Conservation (phyloP, 2,329 filamentous ascomycete genomes). For the Fusarium pseudonygamai region DNA sequence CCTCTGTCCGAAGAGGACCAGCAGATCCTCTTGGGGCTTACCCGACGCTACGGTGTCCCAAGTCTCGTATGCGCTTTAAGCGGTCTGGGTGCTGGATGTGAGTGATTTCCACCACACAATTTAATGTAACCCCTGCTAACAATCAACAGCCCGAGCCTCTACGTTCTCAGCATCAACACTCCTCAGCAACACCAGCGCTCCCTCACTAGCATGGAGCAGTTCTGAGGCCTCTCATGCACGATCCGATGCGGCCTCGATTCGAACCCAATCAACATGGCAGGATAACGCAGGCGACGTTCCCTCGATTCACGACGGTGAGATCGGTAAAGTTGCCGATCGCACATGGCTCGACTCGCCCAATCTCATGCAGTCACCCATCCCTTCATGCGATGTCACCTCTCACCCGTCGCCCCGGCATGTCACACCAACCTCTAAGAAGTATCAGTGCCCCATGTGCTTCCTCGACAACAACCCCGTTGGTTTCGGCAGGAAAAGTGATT, state of each 20-base stretch:
- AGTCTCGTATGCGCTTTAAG: conserved; percentile 51
- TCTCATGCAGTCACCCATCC: conserved; percentile 49
- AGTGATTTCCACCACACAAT: conserved; percentile 31
- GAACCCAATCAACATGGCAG: conserved; percentile 52
- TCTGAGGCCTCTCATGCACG: conserved; percentile 53
- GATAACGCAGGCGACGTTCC: conserved; percentile 48
- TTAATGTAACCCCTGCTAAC: conserved; percentile 12
- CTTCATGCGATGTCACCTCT: conserved; percentile 47
- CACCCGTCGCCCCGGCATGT: conserved; percentile 51
- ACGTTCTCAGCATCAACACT: conserved; percentile 53
- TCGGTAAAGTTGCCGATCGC: conserved; percentile 47
- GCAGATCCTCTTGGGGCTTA: conserved; percentile 49
- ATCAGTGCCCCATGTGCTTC: conserved; percentile 58
- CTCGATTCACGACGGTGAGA: conserved; percentile 49
- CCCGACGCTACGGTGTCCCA: conserved; percentile 51
- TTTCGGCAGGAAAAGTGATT: conserved; percentile 58
- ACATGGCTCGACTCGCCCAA: conserved; percentile 55
- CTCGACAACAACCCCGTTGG: conserved; percentile 57
- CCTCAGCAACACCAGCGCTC: conserved; percentile 53
- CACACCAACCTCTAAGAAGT: conserved; percentile 53
- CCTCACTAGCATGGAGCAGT: conserved; percentile 54
- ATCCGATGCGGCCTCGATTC: conserved; percentile 53
- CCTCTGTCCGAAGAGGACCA: conserved; percentile 53
- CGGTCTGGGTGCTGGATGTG: conserved; percentile 51
- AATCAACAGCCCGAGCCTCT: conserved; percentile 51